Evolutionary conservation across 148 eudicot genomes (phyloP), one percentile per base, ranked within the genome.

Genomic region (Beta vulgaris): DNA sequence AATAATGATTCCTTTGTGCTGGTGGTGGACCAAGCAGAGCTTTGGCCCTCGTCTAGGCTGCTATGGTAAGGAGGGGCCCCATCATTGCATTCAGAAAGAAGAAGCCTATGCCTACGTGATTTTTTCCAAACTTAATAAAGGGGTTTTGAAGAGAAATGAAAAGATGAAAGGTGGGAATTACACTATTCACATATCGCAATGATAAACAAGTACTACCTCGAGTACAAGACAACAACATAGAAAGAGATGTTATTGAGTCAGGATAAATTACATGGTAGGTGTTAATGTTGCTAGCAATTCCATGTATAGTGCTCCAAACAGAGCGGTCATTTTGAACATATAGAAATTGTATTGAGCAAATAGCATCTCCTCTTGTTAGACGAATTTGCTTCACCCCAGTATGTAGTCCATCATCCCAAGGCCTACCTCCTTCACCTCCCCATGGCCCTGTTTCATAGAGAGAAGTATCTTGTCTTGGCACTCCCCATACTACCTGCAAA

Each of bases 381-480:
- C 79, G 61, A 15, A 91, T 87, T 70, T 91, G 87, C 78, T 75
- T 86, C 44, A 91, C 80, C 69, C 96, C 96, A 3, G 79, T 62
- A 75, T 78, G 83, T 0, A 89, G 84, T 58, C 92, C 92, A 77
- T 91, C 96, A 65, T 91, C 96, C 92, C 96, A 91, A 40, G 86
- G 85, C 73, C 75, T 85, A 49, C 96, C 96, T 69, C 96, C 91
- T 35, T 87, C 84, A 9, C 92, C 92, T 31, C 92, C 96, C 96
- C 92, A 91, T 39, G 92, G 96, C 7, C 96, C 96, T 18, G 89
- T 65, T 71, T 86, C 91, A 46, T 77, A 55, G 19, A 69, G 85
- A 43, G 48, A 10, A 54, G 86, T 79, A 28, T 88, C 87, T 71
- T 90, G 85, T 67, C 80, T 84, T 34, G 88, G 87, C 69, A 87